phyloP scores from a whole-genome alignment of 345 rosid species.

The Jatropha curcas region DNA sequence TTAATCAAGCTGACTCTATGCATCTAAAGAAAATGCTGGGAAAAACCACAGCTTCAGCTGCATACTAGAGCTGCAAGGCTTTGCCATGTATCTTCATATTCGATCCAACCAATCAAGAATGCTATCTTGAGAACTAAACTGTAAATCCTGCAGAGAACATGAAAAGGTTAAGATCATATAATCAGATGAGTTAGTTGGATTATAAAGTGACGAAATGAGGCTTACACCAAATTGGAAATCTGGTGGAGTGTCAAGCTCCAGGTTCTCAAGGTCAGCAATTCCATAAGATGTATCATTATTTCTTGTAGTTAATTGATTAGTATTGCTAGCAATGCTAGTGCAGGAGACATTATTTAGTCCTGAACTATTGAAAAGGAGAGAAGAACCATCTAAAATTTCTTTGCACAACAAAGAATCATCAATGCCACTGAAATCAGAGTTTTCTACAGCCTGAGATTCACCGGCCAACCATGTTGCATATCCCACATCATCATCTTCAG shows the following conservation, averaged over 20 bases:
- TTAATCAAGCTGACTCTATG: slow-evolving; percentile 7
- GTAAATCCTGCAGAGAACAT: slow-evolving; percentile 47
- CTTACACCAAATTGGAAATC: slow-evolving; percentile 64
- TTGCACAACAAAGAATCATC: slow-evolving; percentile 55
- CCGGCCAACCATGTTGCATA: slow-evolving; percentile 52
- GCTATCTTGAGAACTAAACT: slow-evolving; percentile 76
- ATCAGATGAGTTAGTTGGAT: not conserved
- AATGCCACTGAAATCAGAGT: slow-evolving; percentile 31
- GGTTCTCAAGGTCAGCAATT: slow-evolving; percentile 62
- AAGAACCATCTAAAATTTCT: slow-evolving; percentile 45
- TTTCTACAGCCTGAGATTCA: slow-evolving; percentile 64
- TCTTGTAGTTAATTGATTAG: slow-evolving; percentile 25
- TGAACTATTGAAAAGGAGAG: slow-evolving; percentile 28
- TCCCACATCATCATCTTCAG: slow-evolving; percentile 28
- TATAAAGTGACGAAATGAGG: slow-evolving; percentile 9
- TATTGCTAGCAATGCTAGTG: slow-evolving; percentile 6
- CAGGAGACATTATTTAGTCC: slow-evolving; percentile 26
- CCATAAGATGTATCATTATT: slow-evolving; percentile 32
- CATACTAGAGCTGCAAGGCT: slow-evolving; percentile 10
- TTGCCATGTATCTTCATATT: slow-evolving; percentile 32
- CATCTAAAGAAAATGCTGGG: slow-evolving; percentile 17
- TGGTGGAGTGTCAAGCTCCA: slow-evolving; percentile 78
- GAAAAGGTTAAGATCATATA: not conserved
- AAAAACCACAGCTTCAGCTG: slow-evolving; percentile 5
- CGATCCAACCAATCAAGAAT: slow-evolving; percentile 64